These are phyloP conservation scores for Phytomonas sp. DNA, from an alignment of 208 protist genomes.

Conservation along the genomic window DNA sequence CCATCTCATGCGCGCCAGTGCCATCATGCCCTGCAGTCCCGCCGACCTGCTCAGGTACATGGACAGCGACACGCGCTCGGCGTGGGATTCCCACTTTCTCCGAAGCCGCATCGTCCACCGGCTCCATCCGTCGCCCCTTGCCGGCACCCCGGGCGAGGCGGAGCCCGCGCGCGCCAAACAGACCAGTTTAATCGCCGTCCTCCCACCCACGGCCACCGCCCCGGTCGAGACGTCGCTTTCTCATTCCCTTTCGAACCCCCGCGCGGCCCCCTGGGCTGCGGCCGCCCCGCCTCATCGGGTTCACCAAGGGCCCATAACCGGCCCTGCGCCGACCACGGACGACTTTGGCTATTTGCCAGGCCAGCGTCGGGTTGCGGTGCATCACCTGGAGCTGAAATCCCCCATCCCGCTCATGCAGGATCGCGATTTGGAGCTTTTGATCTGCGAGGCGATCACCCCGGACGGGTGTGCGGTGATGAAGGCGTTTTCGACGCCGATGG, in stretches of 20 bases:
- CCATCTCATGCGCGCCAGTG: constrained; percentile 65
- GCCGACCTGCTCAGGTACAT: constrained; percentile 46
- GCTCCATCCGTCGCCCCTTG: constrained; percentile 15
- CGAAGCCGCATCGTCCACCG: constrained; percentile 39
- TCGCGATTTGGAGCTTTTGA: constrained; percentile 73
- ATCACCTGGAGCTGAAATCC: constrained; percentile 57
- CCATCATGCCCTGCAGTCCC: constrained; percentile 47
- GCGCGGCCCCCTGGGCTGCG: background rate
- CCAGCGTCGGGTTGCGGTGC: constrained; percentile 52
- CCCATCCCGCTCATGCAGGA: constrained; percentile 55
- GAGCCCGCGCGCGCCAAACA: background rate
- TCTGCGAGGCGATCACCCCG: constrained; percentile 38
- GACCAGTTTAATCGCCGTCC: background rate
- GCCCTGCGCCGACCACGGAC: background rate
- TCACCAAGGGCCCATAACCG: background rate
- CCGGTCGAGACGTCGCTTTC: background rate
- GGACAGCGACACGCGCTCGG: constrained; percentile 32
- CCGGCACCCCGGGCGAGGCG: background rate
- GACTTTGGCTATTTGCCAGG: constrained; percentile 32
- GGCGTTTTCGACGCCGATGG: constrained; percentile 57
- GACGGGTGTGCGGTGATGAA: constrained; percentile 61
- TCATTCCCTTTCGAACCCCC: background rate
- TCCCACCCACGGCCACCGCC: background rate
- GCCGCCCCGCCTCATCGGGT: background rate
- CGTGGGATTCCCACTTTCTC: constrained; percentile 54